phyloP scores from a whole-genome alignment of 2,329 filamentous ascomycete genomes.

The Fusarium mexicanum region DNA sequence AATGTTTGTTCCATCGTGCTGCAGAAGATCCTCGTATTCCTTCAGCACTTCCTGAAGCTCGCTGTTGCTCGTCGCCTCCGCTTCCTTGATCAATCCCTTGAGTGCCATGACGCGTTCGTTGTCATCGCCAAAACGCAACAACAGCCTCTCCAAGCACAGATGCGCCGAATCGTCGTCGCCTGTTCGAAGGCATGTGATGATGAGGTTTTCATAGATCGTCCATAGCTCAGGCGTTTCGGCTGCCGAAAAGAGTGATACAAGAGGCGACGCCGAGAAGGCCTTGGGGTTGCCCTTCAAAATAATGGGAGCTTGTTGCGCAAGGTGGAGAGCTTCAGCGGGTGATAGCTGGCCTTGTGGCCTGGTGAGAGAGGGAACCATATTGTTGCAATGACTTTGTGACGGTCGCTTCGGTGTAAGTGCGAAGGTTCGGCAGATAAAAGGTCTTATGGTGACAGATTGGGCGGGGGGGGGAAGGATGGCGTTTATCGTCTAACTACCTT shows the following conservation, averaged over 20 bases:
- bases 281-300: constrained; percentile 65
- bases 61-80: constrained; percentile 72
- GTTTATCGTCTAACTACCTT: constrained; percentile 20
- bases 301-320: constrained; percentile 69
- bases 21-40: constrained; percentile 80
- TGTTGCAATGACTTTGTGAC: not conserved
- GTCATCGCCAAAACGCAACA: constrained; percentile 79
- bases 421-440: not conserved
- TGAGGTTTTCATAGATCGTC: constrained; percentile 85
- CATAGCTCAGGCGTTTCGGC: constrained; percentile 83
- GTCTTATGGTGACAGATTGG: not conserved
- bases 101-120: constrained; percentile 91
- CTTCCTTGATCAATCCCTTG: constrained; percentile 84
- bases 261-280: constrained; percentile 63
- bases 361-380: constrained; percentile 64
- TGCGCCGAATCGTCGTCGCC: constrained; percentile 83
- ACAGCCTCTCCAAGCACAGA: constrained; percentile 78
- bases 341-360: constrained; percentile 67
- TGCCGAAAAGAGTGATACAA: constrained; percentile 63
- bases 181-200: constrained; percentile 84
- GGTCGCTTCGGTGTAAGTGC: constrained; percentile 2
- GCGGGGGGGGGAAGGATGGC: not conserved
- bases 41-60: constrained; percentile 76
- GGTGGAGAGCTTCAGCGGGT: constrained; percentile 63
- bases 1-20: constrained; percentile 80